phyloP scores from a whole-genome alignment of 1,284 basidiomycete genomes.

The Tylopilus sp. region DNA sequence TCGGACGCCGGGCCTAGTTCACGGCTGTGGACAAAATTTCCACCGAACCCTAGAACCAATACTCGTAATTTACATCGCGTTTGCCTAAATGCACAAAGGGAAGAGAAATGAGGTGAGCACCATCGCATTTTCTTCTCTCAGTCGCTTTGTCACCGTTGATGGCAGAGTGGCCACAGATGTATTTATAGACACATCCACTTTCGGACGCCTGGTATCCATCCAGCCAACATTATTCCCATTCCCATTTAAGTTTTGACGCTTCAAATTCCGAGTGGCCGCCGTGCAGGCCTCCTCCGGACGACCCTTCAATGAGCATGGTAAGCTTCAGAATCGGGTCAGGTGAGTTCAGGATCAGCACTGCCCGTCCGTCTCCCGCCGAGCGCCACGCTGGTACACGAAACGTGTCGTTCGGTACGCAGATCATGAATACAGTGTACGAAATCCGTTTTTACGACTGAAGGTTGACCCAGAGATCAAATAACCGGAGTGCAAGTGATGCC shows the following conservation, averaged over 20 bases:
- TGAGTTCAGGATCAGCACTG: background rate
- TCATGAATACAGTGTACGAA: background rate
- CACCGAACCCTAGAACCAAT: background rate
- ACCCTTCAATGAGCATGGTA: background rate
- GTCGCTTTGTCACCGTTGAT: background rate
- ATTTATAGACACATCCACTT: background rate
- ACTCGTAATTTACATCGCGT: background rate
- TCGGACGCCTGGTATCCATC: background rate
- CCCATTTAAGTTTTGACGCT: background rate
- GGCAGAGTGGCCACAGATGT: background rate
- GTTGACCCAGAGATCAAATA: background rate
- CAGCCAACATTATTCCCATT: background rate
- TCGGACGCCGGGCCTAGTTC: too few species aligned
- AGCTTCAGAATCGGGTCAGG: background rate
- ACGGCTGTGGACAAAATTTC: too few species aligned
- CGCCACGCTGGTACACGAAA: background rate
- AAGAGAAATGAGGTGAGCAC: background rate
- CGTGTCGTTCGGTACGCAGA: background rate
- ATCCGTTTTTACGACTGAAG: background rate
- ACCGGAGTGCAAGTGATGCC: background rate
- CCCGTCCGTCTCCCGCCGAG: background rate
- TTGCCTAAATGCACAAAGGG: background rate
- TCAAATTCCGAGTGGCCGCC: background rate
- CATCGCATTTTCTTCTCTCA: too few species aligned
- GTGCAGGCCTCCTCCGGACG: background rate